A percentile compares a stretch with the other conserved stretches of the same genome.
Conservation (phyloP, 1,139 yeast genomes). For the Yamadazyma diddensiae region DNA sequence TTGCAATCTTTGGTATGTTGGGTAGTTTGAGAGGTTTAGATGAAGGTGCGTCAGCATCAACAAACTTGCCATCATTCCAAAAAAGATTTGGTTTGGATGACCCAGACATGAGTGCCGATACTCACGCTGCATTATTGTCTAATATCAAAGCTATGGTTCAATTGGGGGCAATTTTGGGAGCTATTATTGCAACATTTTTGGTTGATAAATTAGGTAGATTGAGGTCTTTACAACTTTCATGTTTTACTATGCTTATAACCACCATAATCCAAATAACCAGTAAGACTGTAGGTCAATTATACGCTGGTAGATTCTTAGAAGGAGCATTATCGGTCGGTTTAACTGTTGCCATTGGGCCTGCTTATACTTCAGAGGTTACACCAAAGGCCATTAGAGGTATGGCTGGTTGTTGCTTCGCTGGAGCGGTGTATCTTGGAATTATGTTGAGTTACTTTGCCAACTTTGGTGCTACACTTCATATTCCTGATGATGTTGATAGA, state of each 20-base stretch:
- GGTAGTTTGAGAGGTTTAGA: constrained; percentile 64
- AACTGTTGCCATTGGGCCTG: constrained; percentile 58
- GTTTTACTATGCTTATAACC: constrained; percentile 44
- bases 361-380: constrained; percentile 51
- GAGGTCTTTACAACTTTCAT: constrained; percentile 46
- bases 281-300: constrained; percentile 43
- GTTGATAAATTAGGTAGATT: constrained; percentile 57
- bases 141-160: constrained; percentile 64
- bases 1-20: constrained; percentile 53
- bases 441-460: constrained; percentile 51
- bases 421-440: constrained; percentile 55
- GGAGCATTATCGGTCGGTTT: constrained; percentile 54
- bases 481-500: constrained; percentile 22
- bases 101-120: constrained; percentile 27
- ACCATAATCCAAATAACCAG: constrained; percentile 50
- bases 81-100: constrained; percentile 46
- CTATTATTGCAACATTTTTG: constrained; percentile 46
- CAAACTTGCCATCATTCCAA: constrained; percentile 45
- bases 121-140: constrained; percentile 50
- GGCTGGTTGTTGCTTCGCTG: constrained; percentile 49
- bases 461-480: constrained; percentile 39
- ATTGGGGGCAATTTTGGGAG: constrained; percentile 58
- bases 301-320: constrained; percentile 54
- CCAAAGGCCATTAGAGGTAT: constrained; percentile 54
- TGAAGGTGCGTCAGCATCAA: constrained; percentile 49